These are phyloP conservation scores for Dictyostelium firmibasis DNA, from an alignment of 78 protist genomes.

Conservation along the genomic window DNA sequence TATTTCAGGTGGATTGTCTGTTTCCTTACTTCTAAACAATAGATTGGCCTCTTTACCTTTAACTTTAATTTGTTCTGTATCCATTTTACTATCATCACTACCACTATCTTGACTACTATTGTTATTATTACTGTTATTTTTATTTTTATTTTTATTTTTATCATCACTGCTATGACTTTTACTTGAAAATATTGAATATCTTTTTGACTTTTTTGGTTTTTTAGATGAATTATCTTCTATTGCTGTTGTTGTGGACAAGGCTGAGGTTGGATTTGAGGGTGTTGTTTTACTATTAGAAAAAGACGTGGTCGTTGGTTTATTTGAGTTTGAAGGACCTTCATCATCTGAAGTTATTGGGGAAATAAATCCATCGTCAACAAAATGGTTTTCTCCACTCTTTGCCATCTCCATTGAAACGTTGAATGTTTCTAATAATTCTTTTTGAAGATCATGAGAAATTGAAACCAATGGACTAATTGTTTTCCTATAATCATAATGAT, in stretches of 20 bases:
- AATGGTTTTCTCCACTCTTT: not conserved
- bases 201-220: not conserved
- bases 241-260: not conserved
- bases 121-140: not conserved
- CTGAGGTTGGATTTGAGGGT: not conserved
- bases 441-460: not conserved
- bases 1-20: not conserved
- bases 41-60: not conserved
- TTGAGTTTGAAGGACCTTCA: not conserved
- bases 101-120: not conserved
- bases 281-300: too few relatives aligned
- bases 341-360: not conserved
- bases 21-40: conserved; percentile 22
- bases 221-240: not conserved
- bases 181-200: not conserved
- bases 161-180: not conserved
- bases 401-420: not conserved
- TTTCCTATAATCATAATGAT: not conserved
- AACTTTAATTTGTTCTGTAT: not conserved
- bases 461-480: not conserved
- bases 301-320: not conserved
- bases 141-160: not conserved
- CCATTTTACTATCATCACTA: not conserved
- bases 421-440: not conserved
- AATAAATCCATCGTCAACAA: not conserved